phyloP scores from a whole-genome alignment of 176 grass and related monocot genomes.

The Stipa capillata region DNA sequence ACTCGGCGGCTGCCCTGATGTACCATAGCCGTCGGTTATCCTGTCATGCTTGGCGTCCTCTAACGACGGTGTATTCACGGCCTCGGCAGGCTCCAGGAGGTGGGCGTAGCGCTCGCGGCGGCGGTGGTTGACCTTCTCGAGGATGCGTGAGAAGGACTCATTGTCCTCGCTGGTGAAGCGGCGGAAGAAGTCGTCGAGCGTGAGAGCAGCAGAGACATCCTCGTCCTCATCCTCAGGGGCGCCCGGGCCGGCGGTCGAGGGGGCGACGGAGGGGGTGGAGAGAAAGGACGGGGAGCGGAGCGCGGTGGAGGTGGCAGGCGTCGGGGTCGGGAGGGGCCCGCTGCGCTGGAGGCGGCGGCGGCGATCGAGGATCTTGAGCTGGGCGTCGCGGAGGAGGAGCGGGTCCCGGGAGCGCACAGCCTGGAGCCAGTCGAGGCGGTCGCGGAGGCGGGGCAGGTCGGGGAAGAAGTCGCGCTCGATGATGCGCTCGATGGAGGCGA shows the following conservation, averaged over 20 bases:
- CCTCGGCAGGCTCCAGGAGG: constrained; percentile 51
- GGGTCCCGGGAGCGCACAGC: constrained; percentile 75
- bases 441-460: constrained; percentile 73
- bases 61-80: background rate
- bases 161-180: constrained; percentile 95
- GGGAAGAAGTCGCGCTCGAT: constrained; percentile 97
- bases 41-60: constrained; percentile 67
- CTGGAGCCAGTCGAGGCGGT: constrained; percentile 94
- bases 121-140: constrained; percentile 82
- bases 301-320: constrained; percentile 47
- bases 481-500: constrained; percentile 72
- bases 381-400: constrained; percentile 72
- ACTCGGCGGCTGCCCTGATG: constrained; percentile 67
- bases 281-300: constrained; percentile 59
- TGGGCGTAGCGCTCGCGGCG: constrained; percentile 69
- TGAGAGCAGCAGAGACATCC: constrained; percentile 43
- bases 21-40: constrained; percentile 88
- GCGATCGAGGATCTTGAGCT: constrained; percentile 95
- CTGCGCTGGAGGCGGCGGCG: constrained; percentile 20
- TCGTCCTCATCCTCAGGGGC: constrained; percentile 20
- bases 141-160: constrained; percentile 80
- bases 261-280: constrained; percentile 34
- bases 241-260: background rate
- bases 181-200: constrained; percentile 69
- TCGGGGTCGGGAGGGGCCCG: constrained; percentile 31